Evolutionary conservation across 768 basidiomycete species (phyloP).

Genomic region (Mycena albidolilacea): DNA sequence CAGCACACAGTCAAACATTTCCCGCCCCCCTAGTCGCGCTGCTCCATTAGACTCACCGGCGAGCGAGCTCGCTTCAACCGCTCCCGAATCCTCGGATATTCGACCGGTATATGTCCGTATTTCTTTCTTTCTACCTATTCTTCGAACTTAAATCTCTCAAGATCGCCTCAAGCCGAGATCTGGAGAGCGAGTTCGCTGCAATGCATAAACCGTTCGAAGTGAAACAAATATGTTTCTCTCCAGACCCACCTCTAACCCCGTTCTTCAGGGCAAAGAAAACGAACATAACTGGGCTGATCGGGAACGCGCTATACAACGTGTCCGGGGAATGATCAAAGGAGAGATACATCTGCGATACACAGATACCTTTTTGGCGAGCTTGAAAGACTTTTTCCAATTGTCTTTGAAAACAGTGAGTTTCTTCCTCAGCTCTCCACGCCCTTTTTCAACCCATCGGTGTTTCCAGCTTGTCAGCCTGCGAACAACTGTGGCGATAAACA

Average conservation of each 20-base stretch:
- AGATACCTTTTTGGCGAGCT: conserved; percentile 79
- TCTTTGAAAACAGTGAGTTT: conserved; percentile 86
- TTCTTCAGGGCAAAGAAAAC: conserved; percentile 88
- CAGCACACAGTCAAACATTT: conserved; percentile 59
- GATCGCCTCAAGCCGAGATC: conserved; percentile 89
- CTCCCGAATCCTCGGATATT: conserved; percentile 64
- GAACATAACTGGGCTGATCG: conserved; percentile 95
- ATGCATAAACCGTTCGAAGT: conserved; percentile 91
- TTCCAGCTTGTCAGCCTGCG: conserved; percentile 87
- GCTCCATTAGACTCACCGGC: conserved; percentile 59
- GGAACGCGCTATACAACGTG: conserved; percentile 81
- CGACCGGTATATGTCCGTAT: conserved; percentile 74
- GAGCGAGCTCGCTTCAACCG: conserved; percentile 53
- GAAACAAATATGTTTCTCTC: conserved; percentile 8
- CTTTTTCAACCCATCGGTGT: conserved; percentile 15
- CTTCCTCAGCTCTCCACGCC: background rate
- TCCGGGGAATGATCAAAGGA: conserved; percentile 93
- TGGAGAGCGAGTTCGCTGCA: conserved; percentile 86
- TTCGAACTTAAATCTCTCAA: conserved; percentile 45
- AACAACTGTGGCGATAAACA: conserved; percentile 89
- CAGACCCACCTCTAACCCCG: background rate
- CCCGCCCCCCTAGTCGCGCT: conserved; percentile 76
- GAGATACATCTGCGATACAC: conserved; percentile 82
- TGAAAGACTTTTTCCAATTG: conserved; percentile 87
- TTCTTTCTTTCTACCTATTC: conserved; percentile 5